These are phyloP conservation scores for Fusarium secorum DNA, from an alignment of 2,329 filamentous ascomycete species.

Conservation along the genomic window DNA sequence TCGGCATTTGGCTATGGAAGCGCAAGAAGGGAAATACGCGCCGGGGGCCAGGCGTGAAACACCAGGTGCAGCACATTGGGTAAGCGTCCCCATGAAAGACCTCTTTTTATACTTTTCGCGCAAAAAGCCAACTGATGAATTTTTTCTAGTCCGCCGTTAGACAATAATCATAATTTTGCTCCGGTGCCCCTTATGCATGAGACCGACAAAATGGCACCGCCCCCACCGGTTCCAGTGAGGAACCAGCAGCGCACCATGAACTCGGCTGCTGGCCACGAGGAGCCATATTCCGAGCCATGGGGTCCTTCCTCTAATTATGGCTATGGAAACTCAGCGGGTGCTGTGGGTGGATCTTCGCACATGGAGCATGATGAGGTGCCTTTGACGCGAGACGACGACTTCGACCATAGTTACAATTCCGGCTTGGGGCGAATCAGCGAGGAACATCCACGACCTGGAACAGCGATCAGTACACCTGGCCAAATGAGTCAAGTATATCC, in stretches of 20 bases:
- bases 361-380: slow-evolving; percentile 50
- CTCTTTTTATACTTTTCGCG: neutral
- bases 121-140: slow-evolving; percentile 27
- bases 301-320: slow-evolving; percentile 24
- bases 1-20: slow-evolving; percentile 55
- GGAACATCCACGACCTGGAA: slow-evolving; percentile 39
- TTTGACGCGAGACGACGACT: slow-evolving; percentile 55
- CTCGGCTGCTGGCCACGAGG: slow-evolving; percentile 22
- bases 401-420: slow-evolving; percentile 53
- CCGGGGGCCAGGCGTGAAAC: slow-evolving; percentile 51
- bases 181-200: slow-evolving; percentile 44
- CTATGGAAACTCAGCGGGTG: slow-evolving; percentile 18
- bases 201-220: slow-evolving; percentile 32
- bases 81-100: slow-evolving; percentile 37
- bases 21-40: slow-evolving; percentile 54
- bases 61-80: slow-evolving; percentile 53
- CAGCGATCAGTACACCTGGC: slow-evolving; percentile 31
- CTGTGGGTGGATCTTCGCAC: slow-evolving; percentile 37
- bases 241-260: slow-evolving; percentile 27
- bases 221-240: slow-evolving; percentile 28
- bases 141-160: slow-evolving; percentile 41
- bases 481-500: slow-evolving; percentile 35
- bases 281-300: slow-evolving; percentile 33
- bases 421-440: slow-evolving; percentile 50
- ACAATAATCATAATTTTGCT: slow-evolving; percentile 38